Evolutionary conservation across 371 early-diverging fungal genomes (phyloP).

Genomic region (Amoeboaphelidium occidentale): DNA sequence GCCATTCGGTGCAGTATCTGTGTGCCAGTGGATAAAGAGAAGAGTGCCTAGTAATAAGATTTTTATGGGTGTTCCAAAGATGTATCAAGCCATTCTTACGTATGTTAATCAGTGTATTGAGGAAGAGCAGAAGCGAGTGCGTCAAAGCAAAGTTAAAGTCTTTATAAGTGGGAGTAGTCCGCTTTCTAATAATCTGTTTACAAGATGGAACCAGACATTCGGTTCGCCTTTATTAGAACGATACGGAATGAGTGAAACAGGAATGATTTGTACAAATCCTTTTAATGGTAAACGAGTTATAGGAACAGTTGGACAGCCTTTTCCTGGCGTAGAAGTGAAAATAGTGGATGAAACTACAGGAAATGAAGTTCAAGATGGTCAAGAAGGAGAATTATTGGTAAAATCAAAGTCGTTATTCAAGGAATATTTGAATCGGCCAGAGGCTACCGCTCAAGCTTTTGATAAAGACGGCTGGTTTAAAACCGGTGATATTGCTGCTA

Average conservation of each 20-base stretch:
- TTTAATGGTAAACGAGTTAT: background rate
- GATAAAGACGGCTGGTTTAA: slow-evolving; percentile 46
- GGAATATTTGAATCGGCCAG: slow-evolving; percentile 44
- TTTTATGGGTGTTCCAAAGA: slow-evolving; percentile 72
- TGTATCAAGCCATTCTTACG: slow-evolving; percentile 24
- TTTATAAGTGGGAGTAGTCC: slow-evolving; percentile 1
- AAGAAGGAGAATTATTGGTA: slow-evolving; percentile 24
- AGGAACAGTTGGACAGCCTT: slow-evolving; percentile 49
- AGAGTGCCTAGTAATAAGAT: slow-evolving; percentile 20
- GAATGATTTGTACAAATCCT: background rate
- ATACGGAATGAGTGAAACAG: background rate
- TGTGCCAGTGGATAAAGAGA: slow-evolving; percentile 31
- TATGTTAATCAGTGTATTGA: slow-evolving; percentile 12
- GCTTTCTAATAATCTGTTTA: background rate
- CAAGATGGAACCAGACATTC: slow-evolving; percentile 4
- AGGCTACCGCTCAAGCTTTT: slow-evolving; percentile 41
- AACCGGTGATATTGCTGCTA: slow-evolving; percentile 51
- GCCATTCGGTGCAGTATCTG: slow-evolving; percentile 27
- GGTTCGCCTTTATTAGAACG: background rate
- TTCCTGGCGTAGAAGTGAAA: slow-evolving; percentile 37
- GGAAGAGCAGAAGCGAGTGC: slow-evolving; percentile 21
- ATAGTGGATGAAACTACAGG: slow-evolving; percentile 22
- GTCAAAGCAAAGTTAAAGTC: background rate
- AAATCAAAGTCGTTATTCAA: slow-evolving; percentile 25
- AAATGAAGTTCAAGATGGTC: slow-evolving; percentile 20